Evolutionary conservation across 2,329 filamentous ascomycete genomes (phyloP).

Genomic region (Phaeosphaeria sp.): DNA sequence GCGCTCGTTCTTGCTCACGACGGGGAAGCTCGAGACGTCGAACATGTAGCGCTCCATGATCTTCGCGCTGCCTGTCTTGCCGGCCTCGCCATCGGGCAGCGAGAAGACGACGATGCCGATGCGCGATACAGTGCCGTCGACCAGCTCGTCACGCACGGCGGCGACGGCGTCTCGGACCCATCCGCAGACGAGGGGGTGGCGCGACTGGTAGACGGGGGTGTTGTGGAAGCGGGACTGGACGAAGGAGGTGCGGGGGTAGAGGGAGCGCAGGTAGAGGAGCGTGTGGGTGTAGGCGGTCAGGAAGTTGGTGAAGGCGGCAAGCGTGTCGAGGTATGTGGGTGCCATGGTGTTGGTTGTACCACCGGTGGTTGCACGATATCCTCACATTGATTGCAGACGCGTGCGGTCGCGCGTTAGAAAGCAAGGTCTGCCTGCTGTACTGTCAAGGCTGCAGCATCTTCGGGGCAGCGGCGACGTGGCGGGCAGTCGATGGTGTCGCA

Average conservation of each 20-base stretch:
- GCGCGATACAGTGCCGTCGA: slow-evolving; percentile 60
- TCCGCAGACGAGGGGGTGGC: slow-evolving; percentile 82
- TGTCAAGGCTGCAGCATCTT: slow-evolving; percentile 2
- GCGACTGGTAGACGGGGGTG: slow-evolving; percentile 81
- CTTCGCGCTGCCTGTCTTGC: slow-evolving; percentile 46
- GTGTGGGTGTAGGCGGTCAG: slow-evolving; percentile 84
- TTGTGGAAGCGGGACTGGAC: slow-evolving; percentile 82
- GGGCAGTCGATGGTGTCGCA: slow-evolving; percentile 2
- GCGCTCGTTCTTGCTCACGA: slow-evolving; percentile 54
- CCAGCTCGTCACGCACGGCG: slow-evolving; percentile 73
- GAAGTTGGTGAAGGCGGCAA: slow-evolving; percentile 78
- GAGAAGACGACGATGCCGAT: slow-evolving; percentile 65
- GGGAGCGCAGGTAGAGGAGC: slow-evolving; percentile 79
- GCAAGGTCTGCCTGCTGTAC: neutral
- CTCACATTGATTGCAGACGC: neutral
- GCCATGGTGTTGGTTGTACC: slow-evolving; percentile 22
- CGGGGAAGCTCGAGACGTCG: slow-evolving; percentile 64
- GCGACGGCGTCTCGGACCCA: slow-evolving; percentile 85
- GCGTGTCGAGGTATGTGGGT: slow-evolving; percentile 55
- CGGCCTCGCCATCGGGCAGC: slow-evolving; percentile 34
- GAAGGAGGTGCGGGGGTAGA: slow-evolving; percentile 82
- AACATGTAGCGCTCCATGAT: slow-evolving; percentile 68
- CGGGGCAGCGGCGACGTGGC: slow-evolving; percentile 9
- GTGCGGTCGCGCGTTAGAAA: slow-evolving; percentile 1
- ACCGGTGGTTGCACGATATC: neutral